Evolutionary conservation across 345 rosid genomes (phyloP).

Genomic region (Syzygium oleosum): DNA sequence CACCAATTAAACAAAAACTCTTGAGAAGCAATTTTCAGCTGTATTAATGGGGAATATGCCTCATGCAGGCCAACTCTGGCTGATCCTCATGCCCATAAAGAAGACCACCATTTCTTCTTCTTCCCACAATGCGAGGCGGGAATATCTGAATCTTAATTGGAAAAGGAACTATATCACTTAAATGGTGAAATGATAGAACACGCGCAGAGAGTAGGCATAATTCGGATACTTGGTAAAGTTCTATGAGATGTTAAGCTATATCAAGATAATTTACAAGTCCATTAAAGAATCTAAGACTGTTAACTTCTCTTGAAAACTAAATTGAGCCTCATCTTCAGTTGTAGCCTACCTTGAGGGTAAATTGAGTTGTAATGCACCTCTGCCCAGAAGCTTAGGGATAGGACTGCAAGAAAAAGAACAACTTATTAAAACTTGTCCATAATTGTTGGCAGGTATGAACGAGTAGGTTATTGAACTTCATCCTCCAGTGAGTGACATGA

Average conservation of each 20-base stretch:
- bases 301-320: not conserved
- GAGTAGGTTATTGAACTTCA: not conserved
- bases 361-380: slow-evolving; percentile 99
- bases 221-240: not conserved
- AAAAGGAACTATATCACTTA: not conserved
- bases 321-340: not conserved
- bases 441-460: not conserved
- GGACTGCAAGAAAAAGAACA: slow-evolving; percentile 36
- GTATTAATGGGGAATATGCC: not conserved
- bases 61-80: not conserved
- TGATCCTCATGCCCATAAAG: slow-evolving; percentile 27
- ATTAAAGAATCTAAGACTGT: not conserved
- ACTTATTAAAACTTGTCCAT: not conserved
- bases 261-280: not conserved
- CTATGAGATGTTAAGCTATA: not conserved
- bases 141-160: slow-evolving; percentile 25
- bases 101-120: slow-evolving; percentile 79
- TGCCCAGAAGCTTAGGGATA: slow-evolving; percentile 92
- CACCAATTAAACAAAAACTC: not conserved
- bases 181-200: not conserved
- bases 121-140: slow-evolving; percentile 28
- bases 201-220: not conserved
- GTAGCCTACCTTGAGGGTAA: slow-evolving; percentile 44
- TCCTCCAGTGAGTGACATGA: not conserved
- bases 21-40: not conserved